These are phyloP conservation scores for Rugonectria rugulosa DNA, from an alignment of 2,329 filamentous ascomycete genomes.

Conservation along the genomic window DNA sequence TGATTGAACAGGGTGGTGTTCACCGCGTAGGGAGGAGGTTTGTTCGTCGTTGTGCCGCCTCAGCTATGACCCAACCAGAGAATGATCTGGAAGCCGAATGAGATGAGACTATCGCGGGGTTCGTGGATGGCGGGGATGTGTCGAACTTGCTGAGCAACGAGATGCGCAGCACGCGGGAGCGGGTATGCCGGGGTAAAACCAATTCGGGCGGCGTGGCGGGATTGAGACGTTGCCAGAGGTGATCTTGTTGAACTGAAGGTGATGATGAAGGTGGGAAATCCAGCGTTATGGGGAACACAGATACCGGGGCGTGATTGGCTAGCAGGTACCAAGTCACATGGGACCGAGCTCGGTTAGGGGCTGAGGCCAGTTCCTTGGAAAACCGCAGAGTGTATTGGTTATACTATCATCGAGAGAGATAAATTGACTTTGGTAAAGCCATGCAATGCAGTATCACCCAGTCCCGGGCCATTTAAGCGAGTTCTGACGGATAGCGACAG, in stretches of 20 bases:
- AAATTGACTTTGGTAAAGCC: background rate
- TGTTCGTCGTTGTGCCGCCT: slow-evolving; percentile 20
- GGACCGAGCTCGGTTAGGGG: slow-evolving; percentile 32
- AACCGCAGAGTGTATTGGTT: too few species aligned
- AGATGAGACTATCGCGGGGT: slow-evolving; percentile 17
- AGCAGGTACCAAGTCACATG: slow-evolving; percentile 26
- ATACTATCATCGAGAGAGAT: background rate
- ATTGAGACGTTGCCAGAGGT: slow-evolving; percentile 30
- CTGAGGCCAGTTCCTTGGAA: slow-evolving; percentile 12
- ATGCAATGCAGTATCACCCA: background rate
- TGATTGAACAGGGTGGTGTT: slow-evolving; percentile 15
- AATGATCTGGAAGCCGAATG: slow-evolving; percentile 21
- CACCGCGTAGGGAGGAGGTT: slow-evolving; percentile 3
- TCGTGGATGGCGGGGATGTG: slow-evolving; percentile 23
- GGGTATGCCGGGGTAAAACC: slow-evolving; percentile 22
- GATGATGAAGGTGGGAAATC: slow-evolving; percentile 37
- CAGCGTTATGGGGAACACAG: slow-evolving; percentile 32
- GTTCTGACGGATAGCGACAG: background rate
- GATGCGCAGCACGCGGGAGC: slow-evolving; percentile 20
- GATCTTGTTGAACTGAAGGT: slow-evolving; percentile 26
- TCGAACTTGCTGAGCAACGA: slow-evolving; percentile 16
- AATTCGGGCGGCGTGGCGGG: slow-evolving; percentile 32
- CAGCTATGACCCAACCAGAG: slow-evolving; percentile 20
- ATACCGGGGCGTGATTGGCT: slow-evolving; percentile 34
- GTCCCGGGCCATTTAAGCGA: background rate